Conservation (phyloP, 768 basidiomycete species). For the Kwoniella sp. region DNA sequence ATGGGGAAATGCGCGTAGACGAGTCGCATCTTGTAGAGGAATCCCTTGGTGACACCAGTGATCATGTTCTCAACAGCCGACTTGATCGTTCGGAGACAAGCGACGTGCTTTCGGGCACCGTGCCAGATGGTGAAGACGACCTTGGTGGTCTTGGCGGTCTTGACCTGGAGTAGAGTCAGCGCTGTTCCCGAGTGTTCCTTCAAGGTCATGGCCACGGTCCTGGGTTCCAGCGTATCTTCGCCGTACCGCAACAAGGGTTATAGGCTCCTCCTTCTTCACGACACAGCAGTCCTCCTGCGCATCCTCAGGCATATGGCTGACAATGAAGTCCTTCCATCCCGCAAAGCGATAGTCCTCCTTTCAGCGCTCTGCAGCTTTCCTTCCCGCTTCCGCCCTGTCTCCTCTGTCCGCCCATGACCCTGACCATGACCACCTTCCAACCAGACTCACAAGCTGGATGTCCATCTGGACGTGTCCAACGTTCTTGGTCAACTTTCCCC, state of each 20-base stretch:
- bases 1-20: slow-evolving; percentile 99
- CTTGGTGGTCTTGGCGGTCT: slow-evolving; percentile 61
- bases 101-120: slow-evolving; percentile 95
- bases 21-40: slow-evolving; percentile 99
- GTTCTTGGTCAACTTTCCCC: slow-evolving; percentile 79
- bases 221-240: too few relatives aligned
- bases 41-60: slow-evolving; percentile 95
- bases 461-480: slow-evolving; percentile 56
- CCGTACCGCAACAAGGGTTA: too few relatives aligned
- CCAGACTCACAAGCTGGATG: slow-evolving; percentile 48
- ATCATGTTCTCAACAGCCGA: slow-evolving; percentile 97
- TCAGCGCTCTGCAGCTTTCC: too few relatives aligned
- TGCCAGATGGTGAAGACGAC: slow-evolving; percentile 96
- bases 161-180: slow-evolving; percentile 42
- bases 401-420: too few relatives aligned
- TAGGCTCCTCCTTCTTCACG: too few relatives aligned
- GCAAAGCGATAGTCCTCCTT: too few relatives aligned
- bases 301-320: too few relatives aligned
- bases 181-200: too few relatives aligned
- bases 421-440: neutral
- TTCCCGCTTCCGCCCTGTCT: too few relatives aligned
- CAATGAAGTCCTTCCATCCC: too few relatives aligned
- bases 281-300: too few relatives aligned
- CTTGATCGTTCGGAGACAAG: slow-evolving; percentile 92
- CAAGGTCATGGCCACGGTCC: neutral